Base-by-base conservation (phyloP, 345 rosid genomes). In the Citrus sp. region DNA sequence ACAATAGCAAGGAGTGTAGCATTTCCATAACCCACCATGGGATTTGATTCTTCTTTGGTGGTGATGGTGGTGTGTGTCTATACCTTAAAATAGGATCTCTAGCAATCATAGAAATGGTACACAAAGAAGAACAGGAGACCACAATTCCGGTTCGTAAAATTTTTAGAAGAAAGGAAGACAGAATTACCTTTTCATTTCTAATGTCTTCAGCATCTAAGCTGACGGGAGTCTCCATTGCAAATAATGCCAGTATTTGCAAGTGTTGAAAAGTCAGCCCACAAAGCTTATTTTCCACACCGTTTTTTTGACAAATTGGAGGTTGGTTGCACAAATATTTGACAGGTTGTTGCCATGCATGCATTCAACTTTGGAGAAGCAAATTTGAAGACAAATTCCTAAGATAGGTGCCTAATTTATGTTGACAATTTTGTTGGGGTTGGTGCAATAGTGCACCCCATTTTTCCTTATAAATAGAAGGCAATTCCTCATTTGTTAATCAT, bases 141-240 rank as follows among this genome's bases (percentile, higher is more conserved):
- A 51, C 56, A 51, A 19, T 32, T 10, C 51, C 12, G 3, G 46
- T 40, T 40, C 0, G 16, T 12, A 42, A 42, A 42, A 42, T 12
- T 42, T 42, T 16, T 42, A 42, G 51, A 42, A 42, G 51, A 42
- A 42, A 42, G 51, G 51, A 42, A 42, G 30, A 51, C 64, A 32
- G n/a, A 34, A n/a, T 87, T 42, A 93, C 97, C 97, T 93, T 95
- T 77, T 95, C 98, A 78, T 92, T 95, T 84, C 98, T 85, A 70
- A 92, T 81, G 84, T 95, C 98, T 85, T 95, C 98, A 35, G 94
- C 98, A 74, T 92, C 98, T 83, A 95, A 90, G 88, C 98, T 95
- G 74, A 95, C 97, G 27, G 97, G 98, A 9, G 98, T 90, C 91
- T 93, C 98, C 98, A 93, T 95, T n/a, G 98, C 98, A 42, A 95